phyloP scores from a whole-genome alignment of 1,139 yeast species.

The Blastobotrys malaysiensis region DNA sequence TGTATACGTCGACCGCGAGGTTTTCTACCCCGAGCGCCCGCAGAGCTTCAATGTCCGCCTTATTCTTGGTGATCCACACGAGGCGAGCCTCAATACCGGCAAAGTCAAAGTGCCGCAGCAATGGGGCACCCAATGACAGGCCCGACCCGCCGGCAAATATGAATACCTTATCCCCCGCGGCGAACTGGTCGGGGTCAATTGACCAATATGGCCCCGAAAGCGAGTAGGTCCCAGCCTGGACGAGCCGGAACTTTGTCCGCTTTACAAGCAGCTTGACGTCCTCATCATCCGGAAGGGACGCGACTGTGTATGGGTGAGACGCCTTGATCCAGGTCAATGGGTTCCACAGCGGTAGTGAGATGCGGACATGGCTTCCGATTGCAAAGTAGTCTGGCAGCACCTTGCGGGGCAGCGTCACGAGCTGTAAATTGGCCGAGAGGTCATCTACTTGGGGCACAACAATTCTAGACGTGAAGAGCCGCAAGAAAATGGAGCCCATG shows the following conservation, averaged over 20 bases:
- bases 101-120: constrained; percentile 22
- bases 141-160: constrained; percentile 87
- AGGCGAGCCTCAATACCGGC: constrained; percentile 23
- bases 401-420: constrained; percentile 34
- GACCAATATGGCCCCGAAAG: constrained; percentile 33
- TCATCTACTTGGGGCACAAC: constrained; percentile 25
- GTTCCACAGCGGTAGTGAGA: constrained; percentile 32
- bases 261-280: constrained; percentile 40
- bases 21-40: constrained; percentile 29
- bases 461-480: constrained; percentile 27
- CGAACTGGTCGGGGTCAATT: constrained; percentile 28
- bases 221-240: constrained; percentile 21
- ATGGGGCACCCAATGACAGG: constrained; percentile 66
- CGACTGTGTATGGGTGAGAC: constrained; percentile 80
- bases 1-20: constrained; percentile 34
- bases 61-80: constrained; percentile 51
- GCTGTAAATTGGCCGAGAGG: constrained; percentile 29
- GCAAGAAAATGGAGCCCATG: constrained; percentile 36
- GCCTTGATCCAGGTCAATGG: constrained; percentile 44
- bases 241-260: constrained; percentile 4
- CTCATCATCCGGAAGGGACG: constrained; percentile 52
- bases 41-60: constrained; percentile 42
- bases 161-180: constrained; percentile 47
- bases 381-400: constrained; percentile 29
- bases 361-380: constrained; percentile 47